These are phyloP conservation scores for Cutaneotrichosporon curvatum DNA, from an alignment of 1,284 basidiomycete species.

Conservation along the genomic window DNA sequence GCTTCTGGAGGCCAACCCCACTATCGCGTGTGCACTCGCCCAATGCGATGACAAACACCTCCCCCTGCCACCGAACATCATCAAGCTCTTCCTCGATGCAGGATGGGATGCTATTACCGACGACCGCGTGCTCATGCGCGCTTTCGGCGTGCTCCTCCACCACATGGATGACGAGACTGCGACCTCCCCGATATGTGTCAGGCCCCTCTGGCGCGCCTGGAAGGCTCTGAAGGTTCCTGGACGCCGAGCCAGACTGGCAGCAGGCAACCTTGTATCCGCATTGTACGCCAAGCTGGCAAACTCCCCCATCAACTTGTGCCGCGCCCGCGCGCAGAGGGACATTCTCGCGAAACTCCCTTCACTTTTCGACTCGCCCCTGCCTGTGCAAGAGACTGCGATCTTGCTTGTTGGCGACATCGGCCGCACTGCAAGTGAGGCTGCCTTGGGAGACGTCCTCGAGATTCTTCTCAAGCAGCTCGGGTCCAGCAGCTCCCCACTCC, in stretches of 20 bases:
- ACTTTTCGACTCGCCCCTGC: not conserved
- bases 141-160: constrained; percentile 12
- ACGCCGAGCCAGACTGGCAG: constrained; percentile 17
- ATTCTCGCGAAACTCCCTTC: not conserved
- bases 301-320: no score
- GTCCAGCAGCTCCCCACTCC: constrained; percentile 58
- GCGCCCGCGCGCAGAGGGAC: no score
- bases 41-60: constrained; percentile 6
- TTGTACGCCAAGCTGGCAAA: no score
- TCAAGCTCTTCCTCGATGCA: not conserved
- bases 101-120: no score
- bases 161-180: no score
- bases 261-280: constrained; percentile 19
- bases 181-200: no score
- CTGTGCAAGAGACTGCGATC: constrained; percentile 22
- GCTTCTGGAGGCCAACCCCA: constrained; percentile 3
- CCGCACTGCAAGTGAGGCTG: constrained; percentile 52
- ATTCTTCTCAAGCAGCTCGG: constrained; percentile 65
- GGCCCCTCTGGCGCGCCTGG: not conserved
- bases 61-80: not conserved
- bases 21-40: constrained; percentile 12
- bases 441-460: constrained; percentile 58
- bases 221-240: constrained; percentile 3
- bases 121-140: constrained; percentile 15
- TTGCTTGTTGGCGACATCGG: constrained; percentile 28